phyloP scores from a whole-genome alignment of 83 land plant genomes.

The Thuja plicata region DNA sequence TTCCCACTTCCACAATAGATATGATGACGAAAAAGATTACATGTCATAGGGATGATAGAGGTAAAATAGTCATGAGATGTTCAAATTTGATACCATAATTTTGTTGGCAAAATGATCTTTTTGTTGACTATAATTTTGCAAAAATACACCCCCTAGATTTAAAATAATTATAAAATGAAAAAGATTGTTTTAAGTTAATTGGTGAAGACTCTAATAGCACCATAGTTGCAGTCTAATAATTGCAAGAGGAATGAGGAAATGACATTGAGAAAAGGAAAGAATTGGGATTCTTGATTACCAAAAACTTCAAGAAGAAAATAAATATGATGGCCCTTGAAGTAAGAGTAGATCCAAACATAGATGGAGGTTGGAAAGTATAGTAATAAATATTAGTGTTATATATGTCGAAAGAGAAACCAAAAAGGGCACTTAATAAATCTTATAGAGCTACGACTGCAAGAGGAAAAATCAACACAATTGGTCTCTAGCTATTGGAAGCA shows the following conservation, averaged over 20 bases:
- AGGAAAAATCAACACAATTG: not conserved
- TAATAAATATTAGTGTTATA: not conserved
- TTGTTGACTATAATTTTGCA: too few relatives aligned
- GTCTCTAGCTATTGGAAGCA: not conserved
- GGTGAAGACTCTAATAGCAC: too few relatives aligned
- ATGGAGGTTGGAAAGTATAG: not conserved
- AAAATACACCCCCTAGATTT: too few relatives aligned
- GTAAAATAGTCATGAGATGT: too few relatives aligned
- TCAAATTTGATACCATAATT: too few relatives aligned
- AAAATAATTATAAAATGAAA: too few relatives aligned
- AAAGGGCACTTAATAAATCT: not conserved
- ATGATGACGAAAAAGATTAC: too few relatives aligned
- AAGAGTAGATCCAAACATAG: not conserved
- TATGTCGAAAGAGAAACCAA: not conserved
- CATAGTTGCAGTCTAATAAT: too few relatives aligned
- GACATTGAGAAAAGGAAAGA: not conserved
- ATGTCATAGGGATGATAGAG: too few relatives aligned
- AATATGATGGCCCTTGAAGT: not conserved
- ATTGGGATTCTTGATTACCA: not conserved
- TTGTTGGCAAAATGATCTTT: too few relatives aligned
- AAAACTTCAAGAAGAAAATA: not conserved
- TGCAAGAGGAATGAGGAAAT: not conserved
- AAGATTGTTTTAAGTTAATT: too few relatives aligned
- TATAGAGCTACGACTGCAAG: not conserved
- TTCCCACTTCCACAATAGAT: too few relatives aligned